Conservation (phyloP, 148 eudicot genomes). For the Camellia lanceoleosa region DNA sequence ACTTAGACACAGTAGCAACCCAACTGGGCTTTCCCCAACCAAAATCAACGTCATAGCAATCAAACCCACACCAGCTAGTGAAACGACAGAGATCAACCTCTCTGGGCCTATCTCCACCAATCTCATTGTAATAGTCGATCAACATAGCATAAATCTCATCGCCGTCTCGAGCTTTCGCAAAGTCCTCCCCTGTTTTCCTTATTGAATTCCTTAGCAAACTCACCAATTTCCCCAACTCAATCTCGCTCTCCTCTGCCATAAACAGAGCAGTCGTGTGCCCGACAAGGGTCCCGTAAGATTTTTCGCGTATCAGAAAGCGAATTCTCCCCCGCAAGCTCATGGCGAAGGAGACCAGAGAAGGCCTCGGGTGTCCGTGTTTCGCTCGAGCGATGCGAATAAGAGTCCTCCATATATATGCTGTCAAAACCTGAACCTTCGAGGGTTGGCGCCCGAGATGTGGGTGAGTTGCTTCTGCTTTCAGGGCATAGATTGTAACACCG, state of each 20-base stretch:
- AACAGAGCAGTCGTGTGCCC: background rate
- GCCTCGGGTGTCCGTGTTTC: background rate
- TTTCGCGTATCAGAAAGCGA: background rate
- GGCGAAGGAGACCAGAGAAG: background rate
- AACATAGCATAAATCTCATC: conserved; percentile 4
- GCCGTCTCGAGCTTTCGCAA: background rate
- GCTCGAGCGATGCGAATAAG: background rate
- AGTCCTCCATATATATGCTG: conserved; percentile 12
- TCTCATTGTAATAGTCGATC: conserved; percentile 3
- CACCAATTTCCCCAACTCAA: background rate
- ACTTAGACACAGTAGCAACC: background rate
- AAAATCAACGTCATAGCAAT: conserved; percentile 7
- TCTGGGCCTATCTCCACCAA: background rate
- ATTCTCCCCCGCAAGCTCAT: conserved; percentile 16
- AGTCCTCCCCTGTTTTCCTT: background rate
- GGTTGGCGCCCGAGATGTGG: background rate
- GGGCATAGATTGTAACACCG: background rate
- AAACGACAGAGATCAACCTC: conserved; percentile 7
- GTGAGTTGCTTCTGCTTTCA: background rate
- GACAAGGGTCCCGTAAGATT: background rate
- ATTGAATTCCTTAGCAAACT: background rate
- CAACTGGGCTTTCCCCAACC: conserved; percentile 25
- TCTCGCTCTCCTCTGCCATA: background rate
- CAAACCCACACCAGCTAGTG: conserved; percentile 17
- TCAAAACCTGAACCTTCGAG: conserved; percentile 11